These are phyloP conservation scores for Xylariaceae sp. DNA, from an alignment of 2,329 filamentous ascomycete genomes.

Conservation along the genomic window DNA sequence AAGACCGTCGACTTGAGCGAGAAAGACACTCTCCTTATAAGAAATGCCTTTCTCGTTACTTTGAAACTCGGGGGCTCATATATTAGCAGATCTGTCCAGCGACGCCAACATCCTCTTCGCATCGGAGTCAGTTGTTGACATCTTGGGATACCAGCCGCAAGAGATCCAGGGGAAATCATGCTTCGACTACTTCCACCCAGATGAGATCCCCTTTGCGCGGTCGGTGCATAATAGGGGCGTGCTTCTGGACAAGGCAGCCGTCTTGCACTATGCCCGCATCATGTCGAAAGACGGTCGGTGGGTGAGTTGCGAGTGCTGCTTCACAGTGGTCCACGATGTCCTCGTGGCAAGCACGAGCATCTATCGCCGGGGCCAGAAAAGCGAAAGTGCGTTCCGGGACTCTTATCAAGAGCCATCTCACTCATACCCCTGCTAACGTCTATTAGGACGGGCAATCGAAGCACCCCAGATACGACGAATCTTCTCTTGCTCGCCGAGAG, in stretches of 20 bases:
- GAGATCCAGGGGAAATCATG: slow-evolving; percentile 71
- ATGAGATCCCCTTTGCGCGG: slow-evolving; percentile 71
- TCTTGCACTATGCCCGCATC: slow-evolving; percentile 73
- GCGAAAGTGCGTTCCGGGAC: slow-evolving; percentile 58
- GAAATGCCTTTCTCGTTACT: neutral
- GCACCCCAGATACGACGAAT: slow-evolving; percentile 73
- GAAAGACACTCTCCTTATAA: neutral
- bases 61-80: slow-evolving; percentile 19
- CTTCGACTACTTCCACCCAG: slow-evolving; percentile 82
- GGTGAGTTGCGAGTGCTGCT: slow-evolving; percentile 81
- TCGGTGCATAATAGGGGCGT: slow-evolving; percentile 68
- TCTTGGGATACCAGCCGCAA: slow-evolving; percentile 62
- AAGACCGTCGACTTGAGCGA: neutral
- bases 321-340: slow-evolving; percentile 83
- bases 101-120: slow-evolving; percentile 78
- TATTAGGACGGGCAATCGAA: slow-evolving; percentile 65
- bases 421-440: slow-evolving; percentile 5
- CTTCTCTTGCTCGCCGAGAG: slow-evolving; percentile 74
- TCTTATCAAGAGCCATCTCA: slow-evolving; percentile 4
- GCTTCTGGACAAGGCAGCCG: slow-evolving; percentile 75
- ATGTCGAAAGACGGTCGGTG: slow-evolving; percentile 63
- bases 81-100: slow-evolving; percentile 57
- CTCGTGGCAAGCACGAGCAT: slow-evolving; percentile 79
- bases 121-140: slow-evolving; percentile 77
- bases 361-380: slow-evolving; percentile 63